Evolutionary conservation across 2,329 filamentous ascomycete genomes (phyloP).

Genomic region (Monilinia aucupariae): DNA sequence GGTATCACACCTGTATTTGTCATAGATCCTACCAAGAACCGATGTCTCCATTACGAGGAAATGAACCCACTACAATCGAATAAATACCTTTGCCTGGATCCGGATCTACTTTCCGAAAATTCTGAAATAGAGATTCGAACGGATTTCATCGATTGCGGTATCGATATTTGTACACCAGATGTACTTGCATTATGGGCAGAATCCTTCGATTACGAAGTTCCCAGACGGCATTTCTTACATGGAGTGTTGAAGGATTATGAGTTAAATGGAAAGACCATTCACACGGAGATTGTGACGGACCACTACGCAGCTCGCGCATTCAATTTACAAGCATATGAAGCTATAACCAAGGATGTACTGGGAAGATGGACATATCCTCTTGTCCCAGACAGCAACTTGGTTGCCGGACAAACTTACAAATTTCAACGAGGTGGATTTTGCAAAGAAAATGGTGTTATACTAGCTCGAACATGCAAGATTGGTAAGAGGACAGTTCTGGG

Average conservation of each 20-base stretch:
- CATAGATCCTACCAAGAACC: slow-evolving; percentile 70
- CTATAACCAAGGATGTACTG: slow-evolving; percentile 81
- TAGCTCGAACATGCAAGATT: slow-evolving; percentile 67
- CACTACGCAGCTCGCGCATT: slow-evolving; percentile 82
- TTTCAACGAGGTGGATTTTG: slow-evolving; percentile 65
- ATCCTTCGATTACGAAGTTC: slow-evolving; percentile 93
- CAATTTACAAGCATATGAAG: slow-evolving; percentile 84
- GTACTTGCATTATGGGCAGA: slow-evolving; percentile 94
- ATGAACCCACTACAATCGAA: slow-evolving; percentile 64
- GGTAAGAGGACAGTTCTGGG: slow-evolving; percentile 70
- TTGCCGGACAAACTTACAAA: slow-evolving; percentile 71
- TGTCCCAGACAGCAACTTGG: slow-evolving; percentile 80
- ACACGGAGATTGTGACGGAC: slow-evolving; percentile 76
- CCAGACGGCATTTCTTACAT: slow-evolving; percentile 81
- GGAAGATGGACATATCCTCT: slow-evolving; percentile 84
- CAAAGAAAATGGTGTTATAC: slow-evolving; percentile 69
- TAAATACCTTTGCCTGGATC: slow-evolving; percentile 66
- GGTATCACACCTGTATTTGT: slow-evolving; percentile 78
- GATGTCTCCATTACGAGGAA: slow-evolving; percentile 93
- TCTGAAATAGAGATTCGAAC: slow-evolving; percentile 74
- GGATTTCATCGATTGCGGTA: slow-evolving; percentile 87
- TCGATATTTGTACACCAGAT: slow-evolving; percentile 96
- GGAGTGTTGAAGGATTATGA: slow-evolving; percentile 96
- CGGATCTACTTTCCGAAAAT: slow-evolving; percentile 67
- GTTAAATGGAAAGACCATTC: slow-evolving; percentile 93